A percentile compares a stretch with the other conserved stretches of the same genome.
These are phyloP conservation scores for Talaromyces sp. DNA, from an alignment of 2,329 filamentous ascomycete genomes.

Conservation along the genomic window DNA sequence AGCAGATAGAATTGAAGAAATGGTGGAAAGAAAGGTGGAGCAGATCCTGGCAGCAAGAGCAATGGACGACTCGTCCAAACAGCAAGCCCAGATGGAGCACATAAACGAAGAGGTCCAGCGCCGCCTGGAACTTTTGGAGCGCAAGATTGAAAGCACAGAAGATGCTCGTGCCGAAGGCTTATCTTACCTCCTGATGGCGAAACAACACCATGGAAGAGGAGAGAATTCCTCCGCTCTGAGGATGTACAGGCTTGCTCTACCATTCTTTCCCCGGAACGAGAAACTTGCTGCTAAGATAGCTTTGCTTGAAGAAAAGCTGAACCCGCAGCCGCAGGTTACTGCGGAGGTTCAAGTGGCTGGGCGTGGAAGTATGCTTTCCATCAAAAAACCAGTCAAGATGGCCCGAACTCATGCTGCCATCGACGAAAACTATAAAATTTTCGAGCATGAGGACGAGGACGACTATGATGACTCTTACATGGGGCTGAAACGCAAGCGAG, in stretches of 20 bases:
- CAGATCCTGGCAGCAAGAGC: slow-evolving; percentile 80
- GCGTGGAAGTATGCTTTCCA: slow-evolving; percentile 30
- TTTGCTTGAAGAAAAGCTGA: slow-evolving; percentile 49
- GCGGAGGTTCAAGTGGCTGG: slow-evolving; percentile 15
- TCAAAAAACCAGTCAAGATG: slow-evolving; percentile 23
- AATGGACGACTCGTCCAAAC: slow-evolving; percentile 49
- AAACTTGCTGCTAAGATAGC: slow-evolving; percentile 62
- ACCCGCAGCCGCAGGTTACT: slow-evolving; percentile 18
- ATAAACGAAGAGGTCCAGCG: slow-evolving; percentile 74
- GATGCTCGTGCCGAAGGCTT: slow-evolving; percentile 77
- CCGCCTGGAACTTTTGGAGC: slow-evolving; percentile 78
- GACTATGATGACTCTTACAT: slow-evolving; percentile 22
- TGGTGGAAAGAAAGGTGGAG: slow-evolving; percentile 87
- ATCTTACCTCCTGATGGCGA: slow-evolving; percentile 81
- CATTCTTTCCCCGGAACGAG: slow-evolving; percentile 79
- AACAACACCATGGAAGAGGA: slow-evolving; percentile 80
- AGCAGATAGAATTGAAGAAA: slow-evolving; percentile 75
- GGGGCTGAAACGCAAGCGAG: slow-evolving; percentile 22
- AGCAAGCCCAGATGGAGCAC: slow-evolving; percentile 42
- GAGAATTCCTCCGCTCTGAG: slow-evolving; percentile 73
- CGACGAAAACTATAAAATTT: slow-evolving; percentile 29
- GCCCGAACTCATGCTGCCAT: slow-evolving; percentile 24
- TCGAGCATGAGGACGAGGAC: slow-evolving; percentile 19
- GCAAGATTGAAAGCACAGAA: slow-evolving; percentile 73
- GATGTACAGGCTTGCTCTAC: slow-evolving; percentile 80